Percentiles rank a stretch among this genome's conserved stretches.
Conservation (phyloP, 176 grass and related monocot species). For the Cenchrus purpureus region DNA sequence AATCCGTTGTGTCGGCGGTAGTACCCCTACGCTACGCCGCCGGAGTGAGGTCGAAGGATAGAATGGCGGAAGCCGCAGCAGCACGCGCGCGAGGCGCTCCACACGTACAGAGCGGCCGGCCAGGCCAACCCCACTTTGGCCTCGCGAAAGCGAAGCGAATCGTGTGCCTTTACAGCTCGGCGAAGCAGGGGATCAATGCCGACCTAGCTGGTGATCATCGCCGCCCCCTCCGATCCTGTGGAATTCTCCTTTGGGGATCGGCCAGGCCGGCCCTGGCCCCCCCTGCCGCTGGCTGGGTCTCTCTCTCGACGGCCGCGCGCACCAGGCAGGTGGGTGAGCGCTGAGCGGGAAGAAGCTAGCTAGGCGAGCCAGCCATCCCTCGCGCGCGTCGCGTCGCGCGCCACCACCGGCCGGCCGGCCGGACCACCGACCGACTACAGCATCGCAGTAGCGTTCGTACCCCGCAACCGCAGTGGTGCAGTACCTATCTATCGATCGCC, state of each 20-base stretch:
- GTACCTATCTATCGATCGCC: background rate
- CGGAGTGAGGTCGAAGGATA: conserved; percentile 29
- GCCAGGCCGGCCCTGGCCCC: background rate
- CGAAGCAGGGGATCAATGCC: conserved; percentile 20
- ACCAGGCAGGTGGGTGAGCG: background rate
- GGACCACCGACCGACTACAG: background rate
- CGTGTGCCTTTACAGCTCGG: conserved; percentile 34
- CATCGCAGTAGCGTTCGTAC: background rate
- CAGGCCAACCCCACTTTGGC: background rate
- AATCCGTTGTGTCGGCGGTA: background rate
- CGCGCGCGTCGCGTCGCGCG: no score
- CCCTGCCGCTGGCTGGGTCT: background rate
- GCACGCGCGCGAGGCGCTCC: background rate
- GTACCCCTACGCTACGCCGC: background rate
- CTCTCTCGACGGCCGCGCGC: background rate
- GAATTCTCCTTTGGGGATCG: conserved; percentile 14
- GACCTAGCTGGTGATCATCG: conserved; percentile 18
- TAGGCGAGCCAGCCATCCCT: background rate
- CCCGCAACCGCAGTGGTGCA: background rate
- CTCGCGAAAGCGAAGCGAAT: conserved; percentile 33
- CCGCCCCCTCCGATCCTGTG: background rate
- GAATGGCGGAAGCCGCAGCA: background rate
- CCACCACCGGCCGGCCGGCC: background rate
- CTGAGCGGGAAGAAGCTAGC: no score
- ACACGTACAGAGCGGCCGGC: background rate